phyloP scores from a whole-genome alignment of 257 asterid species.

The Thymus mandschuricus region DNA sequence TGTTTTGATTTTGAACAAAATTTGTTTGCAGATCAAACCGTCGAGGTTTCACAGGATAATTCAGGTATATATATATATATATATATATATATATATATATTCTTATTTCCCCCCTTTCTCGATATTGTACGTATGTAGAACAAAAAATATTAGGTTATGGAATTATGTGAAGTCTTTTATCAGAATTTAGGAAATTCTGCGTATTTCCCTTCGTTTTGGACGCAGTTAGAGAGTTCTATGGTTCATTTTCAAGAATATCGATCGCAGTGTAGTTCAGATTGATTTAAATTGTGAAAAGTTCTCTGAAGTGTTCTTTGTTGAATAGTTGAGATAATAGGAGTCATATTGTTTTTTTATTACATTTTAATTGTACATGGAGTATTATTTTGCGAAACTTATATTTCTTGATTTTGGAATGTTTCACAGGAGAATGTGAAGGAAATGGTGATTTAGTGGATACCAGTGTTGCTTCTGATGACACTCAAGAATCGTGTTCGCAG shows the following conservation, averaged over 20 bases:
- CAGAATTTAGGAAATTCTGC: neutral
- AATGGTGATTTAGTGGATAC: conserved; percentile 39
- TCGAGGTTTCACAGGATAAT: conserved; percentile 33
- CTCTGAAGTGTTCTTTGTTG: conserved; percentile 3
- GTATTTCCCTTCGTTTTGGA: neutral
- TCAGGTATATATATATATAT: conserved; percentile 24
- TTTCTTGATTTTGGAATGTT: conserved; percentile 28
- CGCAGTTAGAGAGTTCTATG: neutral
- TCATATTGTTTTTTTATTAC: neutral
- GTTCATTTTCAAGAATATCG: neutral
- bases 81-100: neutral
- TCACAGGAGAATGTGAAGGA: conserved; percentile 48
- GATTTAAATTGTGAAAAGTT: neutral
- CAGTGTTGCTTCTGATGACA: conserved; percentile 45
- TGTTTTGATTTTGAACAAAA: conserved; percentile 1
- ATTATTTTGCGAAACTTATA: conserved; percentile 7
- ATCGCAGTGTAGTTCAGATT: neutral
- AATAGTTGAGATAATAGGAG: neutral
- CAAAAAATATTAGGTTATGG: neutral
- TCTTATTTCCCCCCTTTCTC: neutral
- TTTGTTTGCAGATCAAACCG: conserved; percentile 33
- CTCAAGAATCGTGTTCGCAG: conserved; percentile 47
- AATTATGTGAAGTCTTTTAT: conserved; percentile 2
- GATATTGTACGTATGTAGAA: neutral
- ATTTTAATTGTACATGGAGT: too few relatives aligned